These are phyloP conservation scores for Protomyces macrosporus DNA, from an alignment of 1,139 yeast species.

Conservation along the genomic window DNA sequence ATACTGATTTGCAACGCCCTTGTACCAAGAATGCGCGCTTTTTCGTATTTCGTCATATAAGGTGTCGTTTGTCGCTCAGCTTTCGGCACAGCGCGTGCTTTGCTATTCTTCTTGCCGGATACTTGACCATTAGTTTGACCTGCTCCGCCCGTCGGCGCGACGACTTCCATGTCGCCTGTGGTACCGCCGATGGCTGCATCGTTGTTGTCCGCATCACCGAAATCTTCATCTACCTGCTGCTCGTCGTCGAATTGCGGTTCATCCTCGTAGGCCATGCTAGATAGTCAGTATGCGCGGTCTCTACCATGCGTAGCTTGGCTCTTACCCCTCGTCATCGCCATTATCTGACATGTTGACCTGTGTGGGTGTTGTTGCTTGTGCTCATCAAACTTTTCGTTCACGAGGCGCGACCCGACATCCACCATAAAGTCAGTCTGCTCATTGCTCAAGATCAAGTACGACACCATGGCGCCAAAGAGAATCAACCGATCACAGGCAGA, in stretches of 20 bases:
- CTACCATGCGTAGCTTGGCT: background rate
- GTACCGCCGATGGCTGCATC: slow-evolving; percentile 67
- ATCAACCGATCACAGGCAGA: slow-evolving; percentile 14
- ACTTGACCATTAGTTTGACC: slow-evolving; percentile 52
- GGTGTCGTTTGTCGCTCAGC: slow-evolving; percentile 93
- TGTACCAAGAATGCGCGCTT: slow-evolving; percentile 94
- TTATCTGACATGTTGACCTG: slow-evolving; percentile 45
- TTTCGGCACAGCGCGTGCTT: slow-evolving; percentile 78
- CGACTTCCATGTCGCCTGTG: slow-evolving; percentile 51
- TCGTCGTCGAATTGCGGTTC: background rate
- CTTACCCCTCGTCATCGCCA: slow-evolving; percentile 39
- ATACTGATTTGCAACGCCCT: slow-evolving; percentile 93
- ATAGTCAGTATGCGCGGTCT: background rate
- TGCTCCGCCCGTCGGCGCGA: slow-evolving; percentile 52
- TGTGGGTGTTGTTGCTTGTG: background rate
- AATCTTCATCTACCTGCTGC: background rate
- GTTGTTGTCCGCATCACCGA: background rate
- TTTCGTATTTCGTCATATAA: slow-evolving; percentile 95
- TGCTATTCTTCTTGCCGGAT: slow-evolving; percentile 39
- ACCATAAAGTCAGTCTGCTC: background rate
- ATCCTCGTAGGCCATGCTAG: background rate
- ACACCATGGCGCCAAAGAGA: slow-evolving; percentile 18
- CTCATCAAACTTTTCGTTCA: background rate
- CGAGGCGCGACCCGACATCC: background rate
- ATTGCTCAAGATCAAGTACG: background rate